Base-by-base conservation (phyloP, 495 filamentous ascomycete species). In the Podospora pseudoanserina region DNA sequence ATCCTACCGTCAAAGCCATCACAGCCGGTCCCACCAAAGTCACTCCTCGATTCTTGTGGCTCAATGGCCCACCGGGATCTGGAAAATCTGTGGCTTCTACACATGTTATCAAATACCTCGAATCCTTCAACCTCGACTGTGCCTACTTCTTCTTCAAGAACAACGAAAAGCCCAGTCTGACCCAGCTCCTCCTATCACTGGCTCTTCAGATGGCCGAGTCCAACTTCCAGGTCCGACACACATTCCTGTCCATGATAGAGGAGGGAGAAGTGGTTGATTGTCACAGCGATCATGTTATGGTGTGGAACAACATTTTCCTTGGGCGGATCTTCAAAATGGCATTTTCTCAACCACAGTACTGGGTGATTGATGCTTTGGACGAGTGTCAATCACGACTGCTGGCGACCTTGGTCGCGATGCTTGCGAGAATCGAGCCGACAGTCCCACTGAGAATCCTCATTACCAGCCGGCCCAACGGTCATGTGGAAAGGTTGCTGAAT, bases 401-500 rank as follows among this genome's bases (percentile, higher is more conserved):
- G n/a, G 6, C 44, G 19, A 62, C 66, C 15, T 67, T 81, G 15
- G 60, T 77, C 26, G n/a, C 72, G 15, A 72, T 81, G 61, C 62
- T 80, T 16, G 32, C 72, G 13, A 76, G 67, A 26, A 65, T 77
- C n/a, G 63, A 69, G 5, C 54, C 55, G 5, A 55, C 62, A 4
- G 66, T 76, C 30, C 77, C 77, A 2, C 63, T 80, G 9, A 53
- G 70, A 18, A 71, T 82, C 11, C 73, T 79, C 28, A 65, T 80
- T 30, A 79, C 76, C 23, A 79, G 77, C 59, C 70, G 78, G 9
- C 69, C 71, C 0, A 67, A 44, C 15, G 68, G 63, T 1, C 66
- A 68, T 16, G 63, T 73, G 9, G 66, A 71, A 65, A 23, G 65
- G 0, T 44, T 68, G 6, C 54, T 71, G 2, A 58, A 68, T 53